Evolutionary conservation across 345 rosid species (phyloP).

Genomic region (Hibiscus mutabilis): DNA sequence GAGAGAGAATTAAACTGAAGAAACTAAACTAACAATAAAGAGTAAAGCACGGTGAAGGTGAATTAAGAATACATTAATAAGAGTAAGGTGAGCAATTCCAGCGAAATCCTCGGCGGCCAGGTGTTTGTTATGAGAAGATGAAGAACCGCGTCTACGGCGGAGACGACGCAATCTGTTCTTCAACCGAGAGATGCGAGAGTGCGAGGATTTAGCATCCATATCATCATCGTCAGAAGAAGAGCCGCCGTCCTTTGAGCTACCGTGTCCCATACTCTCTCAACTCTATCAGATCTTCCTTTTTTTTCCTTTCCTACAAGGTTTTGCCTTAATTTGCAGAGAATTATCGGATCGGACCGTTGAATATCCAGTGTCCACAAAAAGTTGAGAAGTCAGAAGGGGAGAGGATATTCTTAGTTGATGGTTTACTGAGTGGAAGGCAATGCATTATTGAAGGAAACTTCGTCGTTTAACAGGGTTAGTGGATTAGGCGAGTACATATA

Average conservation of each 20-base stretch:
- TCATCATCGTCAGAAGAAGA: background rate
- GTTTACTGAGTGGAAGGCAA: background rate
- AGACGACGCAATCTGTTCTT: constrained; percentile 42
- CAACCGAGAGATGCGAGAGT: constrained; percentile 25
- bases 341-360: background rate
- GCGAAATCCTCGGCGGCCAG: constrained; percentile 55
- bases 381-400: background rate
- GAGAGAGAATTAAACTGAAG: background rate
- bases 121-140: constrained; percentile 22
- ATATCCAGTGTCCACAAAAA: background rate
- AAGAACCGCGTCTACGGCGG: constrained; percentile 20
- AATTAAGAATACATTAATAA: constrained; percentile 36
- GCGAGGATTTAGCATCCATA: constrained; percentile 16
- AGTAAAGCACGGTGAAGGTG: background rate
- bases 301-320: background rate
- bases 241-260: constrained; percentile 23
- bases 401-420: background rate
- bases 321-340: background rate
- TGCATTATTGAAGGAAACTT: background rate
- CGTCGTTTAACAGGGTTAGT: background rate
- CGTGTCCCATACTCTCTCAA: constrained; percentile 24
- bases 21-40: background rate
- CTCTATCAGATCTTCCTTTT: background rate
- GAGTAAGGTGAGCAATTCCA: constrained; percentile 84
- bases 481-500: no score